Conservation (phyloP, 768 basidiomycete genomes). For the Goffeauzyma gilvescens region DNA sequence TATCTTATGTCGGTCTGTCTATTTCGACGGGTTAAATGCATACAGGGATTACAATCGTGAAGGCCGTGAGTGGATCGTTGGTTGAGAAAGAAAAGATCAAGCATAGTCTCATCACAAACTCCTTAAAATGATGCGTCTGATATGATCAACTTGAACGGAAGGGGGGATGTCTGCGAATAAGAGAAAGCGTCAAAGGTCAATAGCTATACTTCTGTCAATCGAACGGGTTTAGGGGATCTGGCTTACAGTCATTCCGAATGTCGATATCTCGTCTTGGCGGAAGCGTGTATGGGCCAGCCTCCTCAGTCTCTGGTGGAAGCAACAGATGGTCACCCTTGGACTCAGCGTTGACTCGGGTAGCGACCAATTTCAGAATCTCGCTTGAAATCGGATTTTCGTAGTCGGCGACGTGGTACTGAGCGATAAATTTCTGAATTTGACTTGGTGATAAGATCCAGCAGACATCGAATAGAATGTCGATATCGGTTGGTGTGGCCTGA, state of each 20-base stretch:
- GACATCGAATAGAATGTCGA: constrained; percentile 91
- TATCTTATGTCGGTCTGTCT: too few species aligned
- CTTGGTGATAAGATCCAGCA: constrained; percentile 99
- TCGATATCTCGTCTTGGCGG: constrained; percentile 85
- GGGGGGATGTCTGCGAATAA: constrained; percentile 47
- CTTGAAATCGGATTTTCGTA: constrained; percentile 98
- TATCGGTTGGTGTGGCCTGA: constrained; percentile 55
- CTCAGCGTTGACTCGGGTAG: constrained; percentile 82
- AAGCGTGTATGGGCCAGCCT: constrained; percentile 66
- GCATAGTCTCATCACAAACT: too few species aligned
- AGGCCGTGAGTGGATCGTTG: too few species aligned
- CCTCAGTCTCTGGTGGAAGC: constrained; percentile 86
- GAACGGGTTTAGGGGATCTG: not conserved
- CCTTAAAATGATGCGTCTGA: constrained; percentile 41
- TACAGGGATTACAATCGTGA: too few species aligned
- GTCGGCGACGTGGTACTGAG: constrained; percentile 95
- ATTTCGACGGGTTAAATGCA: too few species aligned
- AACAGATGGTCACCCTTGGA: constrained; percentile 94
- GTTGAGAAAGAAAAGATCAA: too few species aligned
- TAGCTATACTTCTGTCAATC: too few species aligned
- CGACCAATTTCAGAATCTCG: constrained; percentile 89
- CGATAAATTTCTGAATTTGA: constrained; percentile 98
- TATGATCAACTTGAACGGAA: constrained; percentile 72
- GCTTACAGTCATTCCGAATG: constrained; percentile 63
- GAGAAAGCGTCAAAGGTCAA: not conserved